Evolutionary conservation across 2,329 filamentous ascomycete genomes (phyloP), one percentile per base, ranked within the genome.

Genomic region (Neonectria punicea): DNA sequence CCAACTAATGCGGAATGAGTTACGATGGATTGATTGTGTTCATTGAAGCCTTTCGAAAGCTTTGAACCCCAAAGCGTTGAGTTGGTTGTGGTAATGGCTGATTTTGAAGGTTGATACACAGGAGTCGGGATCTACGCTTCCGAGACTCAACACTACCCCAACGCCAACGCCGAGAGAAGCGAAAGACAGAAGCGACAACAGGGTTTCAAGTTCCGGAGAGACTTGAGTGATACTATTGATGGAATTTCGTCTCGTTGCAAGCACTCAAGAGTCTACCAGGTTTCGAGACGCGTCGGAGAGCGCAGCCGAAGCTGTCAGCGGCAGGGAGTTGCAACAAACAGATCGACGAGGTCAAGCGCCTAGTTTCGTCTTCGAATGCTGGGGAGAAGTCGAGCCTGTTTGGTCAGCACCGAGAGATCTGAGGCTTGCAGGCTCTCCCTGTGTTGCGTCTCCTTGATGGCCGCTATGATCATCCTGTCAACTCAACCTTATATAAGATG

Each of bases 51-150:
- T 20, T 32, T 20, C 20, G n/a, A 14, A 2, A 14, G 22, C n/a
- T 20, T 43, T 28, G 39, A 49, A n/a, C 4, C 11, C 8, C 43
- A 39, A 20, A n/a, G 22, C 36, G 51, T 13, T 8, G 6, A n/a
- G 36, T 11, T 54, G 18, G 36, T 30, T 34, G 34, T 41, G 36
- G n/a, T 5, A 13, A 16, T 25, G 20, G n/a, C 20, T 10, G 18
- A 20, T 34, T 58, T 28, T 44, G 10, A 11, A 51, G 5, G 30
- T 39, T 57, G 49, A 60, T n/a, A 54, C 61, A n/a, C 10, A 58
- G 44, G 47, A 25, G 30, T 61, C 71, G 70, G 71, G 68, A 73
- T 73, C 71, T 67, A 30, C 70, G 49, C 59, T 73, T 67, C 70
- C 70, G 71, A 73, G 68, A 73, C 71, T 53, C 22, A 25, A 54